Percentiles rank a stretch among this genome's conserved stretches.
phyloP scores from a whole-genome alignment of 441 rosid genomes.

The Isatis lusitanica region DNA sequence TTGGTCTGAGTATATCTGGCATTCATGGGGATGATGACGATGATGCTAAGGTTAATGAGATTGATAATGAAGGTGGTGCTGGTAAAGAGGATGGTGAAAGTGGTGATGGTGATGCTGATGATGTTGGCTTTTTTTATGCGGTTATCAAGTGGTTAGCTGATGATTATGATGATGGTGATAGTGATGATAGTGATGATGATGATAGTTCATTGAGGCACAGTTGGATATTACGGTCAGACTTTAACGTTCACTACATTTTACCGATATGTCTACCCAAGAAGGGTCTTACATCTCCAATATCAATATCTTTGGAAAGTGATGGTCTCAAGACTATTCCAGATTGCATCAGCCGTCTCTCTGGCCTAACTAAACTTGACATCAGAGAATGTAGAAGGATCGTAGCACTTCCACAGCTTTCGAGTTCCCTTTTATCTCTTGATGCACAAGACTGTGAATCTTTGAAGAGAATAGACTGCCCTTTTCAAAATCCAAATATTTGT shows the following conservation, averaged over 20 bases:
- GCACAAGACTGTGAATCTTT: background rate
- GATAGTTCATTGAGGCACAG: too few relatives aligned
- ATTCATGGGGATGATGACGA: too few relatives aligned
- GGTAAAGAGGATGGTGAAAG: too few relatives aligned
- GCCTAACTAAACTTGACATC: background rate
- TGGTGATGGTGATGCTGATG: too few relatives aligned
- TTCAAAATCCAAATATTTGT: background rate
- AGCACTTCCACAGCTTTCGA: slow-evolving; percentile 11
- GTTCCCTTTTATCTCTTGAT: background rate
- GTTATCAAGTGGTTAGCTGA: too few relatives aligned
- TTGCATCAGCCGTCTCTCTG: slow-evolving; percentile 1
- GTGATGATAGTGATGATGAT: too few relatives aligned
- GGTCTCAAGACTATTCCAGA: background rate
- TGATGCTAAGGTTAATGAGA: too few relatives aligned
- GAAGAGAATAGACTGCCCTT: background rate
- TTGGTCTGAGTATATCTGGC: too few relatives aligned
- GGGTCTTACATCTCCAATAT: slow-evolving; percentile 24
- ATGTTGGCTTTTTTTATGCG: too few relatives aligned
- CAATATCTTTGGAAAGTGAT: background rate
- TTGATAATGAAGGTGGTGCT: too few relatives aligned
- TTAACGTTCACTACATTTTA: background rate
- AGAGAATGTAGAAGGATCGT: background rate
- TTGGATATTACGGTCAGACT: slow-evolving; percentile 9
- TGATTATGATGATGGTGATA: too few relatives aligned
- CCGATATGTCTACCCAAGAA: background rate